These are phyloP conservation scores for Coniochaeta prunicola DNA, from an alignment of 2,329 filamentous ascomycete species.

Conservation along the genomic window DNA sequence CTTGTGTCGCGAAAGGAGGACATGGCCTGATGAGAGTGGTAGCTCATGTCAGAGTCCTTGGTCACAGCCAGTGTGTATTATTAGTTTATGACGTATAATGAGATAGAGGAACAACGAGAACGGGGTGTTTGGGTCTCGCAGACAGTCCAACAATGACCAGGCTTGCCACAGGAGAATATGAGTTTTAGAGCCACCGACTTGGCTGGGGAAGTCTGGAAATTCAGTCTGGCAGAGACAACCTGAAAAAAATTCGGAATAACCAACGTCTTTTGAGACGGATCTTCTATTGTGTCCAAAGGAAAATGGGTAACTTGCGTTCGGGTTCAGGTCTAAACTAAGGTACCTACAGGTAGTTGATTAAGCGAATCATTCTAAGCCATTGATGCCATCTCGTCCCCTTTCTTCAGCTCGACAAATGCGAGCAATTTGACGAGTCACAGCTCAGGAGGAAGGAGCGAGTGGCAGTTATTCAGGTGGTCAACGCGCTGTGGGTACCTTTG, in stretches of 20 bases:
- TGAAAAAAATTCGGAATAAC: too few species aligned
- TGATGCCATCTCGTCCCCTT: neutral
- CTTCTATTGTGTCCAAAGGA: neutral
- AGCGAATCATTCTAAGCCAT: neutral
- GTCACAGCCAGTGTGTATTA: neutral
- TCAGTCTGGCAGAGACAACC: too few species aligned
- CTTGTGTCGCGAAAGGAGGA: neutral
- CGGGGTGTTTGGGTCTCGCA: neutral
- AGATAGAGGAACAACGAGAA: neutral
- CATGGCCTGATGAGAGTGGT: neutral
- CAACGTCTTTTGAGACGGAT: too few species aligned
- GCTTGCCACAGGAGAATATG: too few species aligned
- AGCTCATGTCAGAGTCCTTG: neutral
- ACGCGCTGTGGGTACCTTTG: neutral
- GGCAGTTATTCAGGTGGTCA: neutral
- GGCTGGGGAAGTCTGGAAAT: too few species aligned
- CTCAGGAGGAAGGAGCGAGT: neutral
- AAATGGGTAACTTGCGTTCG: neutral
- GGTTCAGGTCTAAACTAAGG: neutral
- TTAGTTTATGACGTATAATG: neutral
- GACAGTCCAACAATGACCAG: too few species aligned
- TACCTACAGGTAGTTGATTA: too few species aligned
- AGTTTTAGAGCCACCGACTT: too few species aligned
- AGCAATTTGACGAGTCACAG: neutral
- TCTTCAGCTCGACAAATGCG: neutral